Evolutionary conservation across 2,329 filamentous ascomycete species (phyloP).

Genomic region (Aureobasidium lini): DNA sequence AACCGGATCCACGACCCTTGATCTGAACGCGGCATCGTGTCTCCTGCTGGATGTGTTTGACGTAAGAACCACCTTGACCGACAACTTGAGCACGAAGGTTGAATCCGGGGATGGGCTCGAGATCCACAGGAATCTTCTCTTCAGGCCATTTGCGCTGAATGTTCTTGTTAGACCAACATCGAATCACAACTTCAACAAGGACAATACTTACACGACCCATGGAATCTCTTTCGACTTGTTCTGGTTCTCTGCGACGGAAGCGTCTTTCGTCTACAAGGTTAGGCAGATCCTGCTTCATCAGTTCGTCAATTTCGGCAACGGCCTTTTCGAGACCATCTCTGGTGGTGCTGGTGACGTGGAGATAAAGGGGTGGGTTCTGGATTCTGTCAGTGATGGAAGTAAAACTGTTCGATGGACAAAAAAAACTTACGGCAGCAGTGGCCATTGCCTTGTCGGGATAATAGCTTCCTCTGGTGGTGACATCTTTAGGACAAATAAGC

Average conservation of each 20-base stretch:
- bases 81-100: slow-evolving; percentile 95
- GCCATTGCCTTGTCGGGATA: slow-evolving; percentile 98
- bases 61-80: slow-evolving; percentile 86
- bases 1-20: slow-evolving; percentile 91
- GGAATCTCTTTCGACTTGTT: slow-evolving; percentile 80
- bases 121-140: slow-evolving; percentile 81
- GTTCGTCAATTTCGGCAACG: slow-evolving; percentile 79
- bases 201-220: slow-evolving; percentile 65
- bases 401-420: background rate
- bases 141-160: slow-evolving; percentile 94
- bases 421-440: slow-evolving; percentile 68
- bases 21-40: slow-evolving; percentile 96
- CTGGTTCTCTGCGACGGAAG: slow-evolving; percentile 74
- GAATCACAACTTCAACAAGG: background rate
- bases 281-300: slow-evolving; percentile 93
- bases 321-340: slow-evolving; percentile 90
- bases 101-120: slow-evolving; percentile 89
- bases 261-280: slow-evolving; percentile 91
- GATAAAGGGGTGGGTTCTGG: slow-evolving; percentile 85
- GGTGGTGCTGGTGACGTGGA: slow-evolving; percentile 87
- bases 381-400: slow-evolving; percentile 3
- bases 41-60: slow-evolving; percentile 96
- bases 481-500: slow-evolving; percentile 72
- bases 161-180: slow-evolving; percentile 18
- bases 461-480: slow-evolving; percentile 94